These are phyloP conservation scores for Jatropha podagrica DNA, from an alignment of 441 rosid genomes.

Conservation along the genomic window DNA sequence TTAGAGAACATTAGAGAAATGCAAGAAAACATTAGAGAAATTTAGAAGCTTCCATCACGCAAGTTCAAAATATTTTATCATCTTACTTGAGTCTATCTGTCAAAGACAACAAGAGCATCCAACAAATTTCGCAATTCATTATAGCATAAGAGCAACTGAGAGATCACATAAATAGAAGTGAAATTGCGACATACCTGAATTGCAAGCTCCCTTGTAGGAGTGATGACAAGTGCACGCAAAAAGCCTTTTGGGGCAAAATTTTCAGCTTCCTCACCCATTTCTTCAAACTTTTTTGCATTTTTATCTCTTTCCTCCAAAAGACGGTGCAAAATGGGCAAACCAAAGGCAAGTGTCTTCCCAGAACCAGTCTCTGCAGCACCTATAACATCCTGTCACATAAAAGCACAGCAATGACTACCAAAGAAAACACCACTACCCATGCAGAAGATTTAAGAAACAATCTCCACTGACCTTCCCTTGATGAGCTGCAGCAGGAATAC, in stretches of 20 bases:
- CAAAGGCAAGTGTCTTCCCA: conserved; percentile 99
- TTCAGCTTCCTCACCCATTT: conserved; percentile 62
- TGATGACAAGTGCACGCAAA: conserved; percentile 84
- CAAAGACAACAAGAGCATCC: neutral
- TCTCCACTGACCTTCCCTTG: conserved; percentile 80
- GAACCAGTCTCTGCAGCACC: conserved; percentile 99
- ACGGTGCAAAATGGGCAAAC: conserved; percentile 93
- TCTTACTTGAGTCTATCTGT: neutral
- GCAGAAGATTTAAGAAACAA: neutral
- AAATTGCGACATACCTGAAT: conserved; percentile 59
- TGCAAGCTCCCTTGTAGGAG: conserved; percentile 97
- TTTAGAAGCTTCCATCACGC: neutral
- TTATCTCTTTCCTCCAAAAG: conserved; percentile 87
- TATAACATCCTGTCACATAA: conserved; percentile 71
- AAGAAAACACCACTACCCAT: conserved; percentile 16
- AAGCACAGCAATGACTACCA: conserved; percentile 15
- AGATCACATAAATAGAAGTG: conserved; percentile 19
- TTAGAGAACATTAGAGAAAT: neutral
- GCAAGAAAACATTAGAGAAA: neutral
- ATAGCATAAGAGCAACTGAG: neutral
- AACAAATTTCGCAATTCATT: conserved; percentile 5
- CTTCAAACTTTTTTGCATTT: conserved; percentile 43
- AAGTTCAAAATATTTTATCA: neutral
- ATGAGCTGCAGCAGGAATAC: conserved; percentile 89
- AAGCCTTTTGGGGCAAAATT: conserved; percentile 64